Base-by-base conservation (phyloP, 2,329 filamentous ascomycete species). In the Aspergillus udagawae region DNA sequence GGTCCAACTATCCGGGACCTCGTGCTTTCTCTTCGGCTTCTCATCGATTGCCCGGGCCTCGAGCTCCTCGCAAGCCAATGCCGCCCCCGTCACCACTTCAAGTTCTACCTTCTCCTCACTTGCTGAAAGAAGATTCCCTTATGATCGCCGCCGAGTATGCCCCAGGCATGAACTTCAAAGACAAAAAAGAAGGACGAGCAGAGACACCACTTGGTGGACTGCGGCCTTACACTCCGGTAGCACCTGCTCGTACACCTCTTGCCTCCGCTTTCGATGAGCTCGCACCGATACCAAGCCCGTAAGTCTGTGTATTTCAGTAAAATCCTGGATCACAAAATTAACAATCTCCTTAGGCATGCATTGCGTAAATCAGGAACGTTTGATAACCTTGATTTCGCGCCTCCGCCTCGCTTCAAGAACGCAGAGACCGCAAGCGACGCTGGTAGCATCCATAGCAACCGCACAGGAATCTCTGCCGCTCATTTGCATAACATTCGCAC, bases 261-360 rank as follows among this genome's bases (percentile, higher is more conserved):
- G 87, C 83, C 25, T 91, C 88, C 58, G 83, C 92, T 4, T 97
- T 92, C 73, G 93, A 97, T 56, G 93, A 97, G 58, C 86, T 97
- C 60, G 77, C 88, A 12, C 82, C 83, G 8, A 86, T 99, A 62
- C 94, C 94, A 41, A 97, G 92, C 82, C 92, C 94, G 85, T 93
- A 86, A 89, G 90, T 89, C 27, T 60, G 10, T 54, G 23, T 12
- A 14, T 45, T 44, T 41, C 54, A 8, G 49, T 52, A 8, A 17
- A 14, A 9, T n/a, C 25, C 25, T 50, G 27, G 53, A 8, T 29
- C 8, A 55, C 35, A 14, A 54, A 58, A 51, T 65, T 71, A 60
- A 71, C 59, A 2, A 38, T 48, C 44, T 32, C 32, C 54, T 21
- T 59, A 80, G 78, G 52, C 76, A 80, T 63, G 71, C 76, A 49